Base-by-base conservation (phyloP, 2,329 filamentous ascomycete genomes). In the Alternaria angustiovoidea region DNA sequence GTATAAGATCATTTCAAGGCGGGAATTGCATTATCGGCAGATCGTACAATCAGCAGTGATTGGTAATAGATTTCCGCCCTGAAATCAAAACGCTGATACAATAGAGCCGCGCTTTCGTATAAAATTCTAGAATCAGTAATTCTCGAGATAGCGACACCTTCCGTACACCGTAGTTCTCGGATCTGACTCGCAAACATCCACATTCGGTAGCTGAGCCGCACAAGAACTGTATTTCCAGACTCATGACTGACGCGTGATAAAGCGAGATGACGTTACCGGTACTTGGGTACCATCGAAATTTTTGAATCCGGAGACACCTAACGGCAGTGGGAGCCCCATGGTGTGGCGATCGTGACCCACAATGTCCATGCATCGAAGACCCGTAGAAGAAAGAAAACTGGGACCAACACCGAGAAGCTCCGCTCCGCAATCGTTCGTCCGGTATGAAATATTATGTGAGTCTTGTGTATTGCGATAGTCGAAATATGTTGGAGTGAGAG, bases 351-450 rank as follows among this genome's bases (percentile, higher is more conserved):
- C 22, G 41, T 20, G 44, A 55, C 51, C 57, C 53, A 56, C 47
- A 56, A 42, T 48, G 36, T 43, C 32, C 20, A 36, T 54, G 51
- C 43, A 59, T 44, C 56, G 56, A 59, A 59, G 42, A 32, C 34
- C 28, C 51, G 36, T 59, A 49, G 56, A 59, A 54, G 46, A 16
- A 14, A 54, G 54, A 54, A 48, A 48, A 20, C 20, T 32, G 52
- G 22, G 46, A 39, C 47, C 20, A 36, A 7, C 18, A 38, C 49
- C 26, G 26, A 41, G 28, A n/a, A 30, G 18, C 20, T 20, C 42
- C 18, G 38, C 32, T 41, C 53, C 41, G 53, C 14, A 18, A 9
- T 9, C 16, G 26, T 51, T 57, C 20, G 26, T 51, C 28, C 44
- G 55, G 28, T n/a, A 16, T 11, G 16, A 12, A 30, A 30, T 0